Evolutionary conservation across 345 rosid genomes (phyloP).

Genomic region (Eucalyptus caleyi): DNA sequence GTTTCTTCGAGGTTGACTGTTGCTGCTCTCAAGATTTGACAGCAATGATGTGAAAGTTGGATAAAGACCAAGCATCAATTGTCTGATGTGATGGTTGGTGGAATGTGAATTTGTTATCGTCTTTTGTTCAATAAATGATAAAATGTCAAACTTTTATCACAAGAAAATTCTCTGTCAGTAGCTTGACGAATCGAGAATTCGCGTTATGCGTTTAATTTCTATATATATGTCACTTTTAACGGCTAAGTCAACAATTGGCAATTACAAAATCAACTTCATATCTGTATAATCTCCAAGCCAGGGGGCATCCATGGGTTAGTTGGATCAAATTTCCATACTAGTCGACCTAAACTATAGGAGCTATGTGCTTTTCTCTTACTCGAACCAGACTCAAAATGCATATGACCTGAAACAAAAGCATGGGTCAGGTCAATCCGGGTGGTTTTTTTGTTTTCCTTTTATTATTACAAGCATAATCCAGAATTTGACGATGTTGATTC

Average conservation of each 20-base stretch:
- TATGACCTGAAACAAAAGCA: background rate
- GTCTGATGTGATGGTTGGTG: background rate
- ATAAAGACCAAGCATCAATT: background rate
- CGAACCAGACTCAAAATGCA: background rate
- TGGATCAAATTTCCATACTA: background rate
- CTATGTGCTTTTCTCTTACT: background rate
- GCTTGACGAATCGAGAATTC: background rate
- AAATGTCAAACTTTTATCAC: background rate
- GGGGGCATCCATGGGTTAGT: background rate
- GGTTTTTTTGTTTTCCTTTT: background rate
- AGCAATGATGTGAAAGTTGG: background rate
- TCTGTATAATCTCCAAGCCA: background rate
- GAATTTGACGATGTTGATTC: background rate
- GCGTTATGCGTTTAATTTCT: background rate
- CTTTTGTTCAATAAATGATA: background rate
- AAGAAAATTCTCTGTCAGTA: background rate
- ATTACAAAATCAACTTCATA: background rate
- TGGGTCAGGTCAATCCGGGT: background rate
- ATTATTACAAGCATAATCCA: background rate
- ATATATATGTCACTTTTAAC: background rate
- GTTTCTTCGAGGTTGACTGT: background rate
- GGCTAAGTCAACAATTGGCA: background rate
- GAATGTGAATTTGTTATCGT: background rate
- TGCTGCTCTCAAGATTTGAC: background rate
- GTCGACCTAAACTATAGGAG: background rate